Evolutionary conservation across 2,329 filamentous ascomycete species (phyloP).

Genomic region (Pseudofabraea citricarpa): DNA sequence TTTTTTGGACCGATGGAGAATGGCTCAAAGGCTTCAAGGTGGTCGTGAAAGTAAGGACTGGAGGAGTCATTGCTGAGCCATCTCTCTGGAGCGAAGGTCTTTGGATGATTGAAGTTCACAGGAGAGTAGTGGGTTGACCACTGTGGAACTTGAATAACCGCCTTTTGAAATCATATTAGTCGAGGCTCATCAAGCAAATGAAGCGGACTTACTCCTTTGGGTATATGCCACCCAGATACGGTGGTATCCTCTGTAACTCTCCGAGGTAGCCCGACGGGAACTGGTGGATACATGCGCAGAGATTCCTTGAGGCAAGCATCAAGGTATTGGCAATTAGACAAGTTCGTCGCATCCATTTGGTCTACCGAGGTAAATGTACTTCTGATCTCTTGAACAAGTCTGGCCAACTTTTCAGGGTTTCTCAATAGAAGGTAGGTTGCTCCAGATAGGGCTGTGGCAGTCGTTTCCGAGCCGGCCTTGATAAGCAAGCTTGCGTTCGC

Average conservation of each 20-base stretch:
- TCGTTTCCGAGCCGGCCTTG: slow-evolving; percentile 46
- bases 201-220: not conserved
- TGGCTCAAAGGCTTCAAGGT: slow-evolving; percentile 2
- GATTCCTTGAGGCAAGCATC: slow-evolving; percentile 23
- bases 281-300: slow-evolving; percentile 4
- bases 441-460: slow-evolving; percentile 39
- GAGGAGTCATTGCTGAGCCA: slow-evolving; percentile 22
- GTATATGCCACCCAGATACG: not conserved
- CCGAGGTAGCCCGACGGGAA: slow-evolving; percentile 2
- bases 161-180: not conserved
- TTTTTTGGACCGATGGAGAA: slow-evolving; percentile 5
- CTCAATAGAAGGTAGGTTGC: slow-evolving; percentile 35
- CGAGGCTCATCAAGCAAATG: not conserved
- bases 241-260: not conserved
- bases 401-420: slow-evolving; percentile 30
- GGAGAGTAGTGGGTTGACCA: not conserved
- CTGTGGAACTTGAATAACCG: slow-evolving; percentile 25
- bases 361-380: slow-evolving; percentile 27
- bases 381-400: slow-evolving; percentile 36
- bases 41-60: not conserved
- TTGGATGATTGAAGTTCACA: slow-evolving; percentile 26
- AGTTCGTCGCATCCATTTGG: slow-evolving; percentile 1
- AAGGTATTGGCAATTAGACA: slow-evolving; percentile 31
- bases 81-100: slow-evolving; percentile 29
- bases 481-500: slow-evolving; percentile 18